phyloP scores from a whole-genome alignment of 1,284 basidiomycete species.

The Naganishia albida region DNA sequence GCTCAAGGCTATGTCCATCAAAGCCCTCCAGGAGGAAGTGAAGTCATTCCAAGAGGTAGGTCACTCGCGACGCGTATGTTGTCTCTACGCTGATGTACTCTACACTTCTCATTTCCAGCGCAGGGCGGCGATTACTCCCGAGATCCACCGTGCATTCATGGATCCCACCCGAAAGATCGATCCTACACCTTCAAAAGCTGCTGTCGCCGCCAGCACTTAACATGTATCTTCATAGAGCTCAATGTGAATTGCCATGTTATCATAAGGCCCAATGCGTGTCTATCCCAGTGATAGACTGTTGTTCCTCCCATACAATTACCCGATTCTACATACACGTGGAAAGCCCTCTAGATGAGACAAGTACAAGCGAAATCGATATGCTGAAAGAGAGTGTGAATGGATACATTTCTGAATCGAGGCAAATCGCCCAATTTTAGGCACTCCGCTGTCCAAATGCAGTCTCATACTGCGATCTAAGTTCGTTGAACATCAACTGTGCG shows the following conservation, averaged over 20 bases:
- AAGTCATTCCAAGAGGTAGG: constrained; percentile 84
- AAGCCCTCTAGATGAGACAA: background rate
- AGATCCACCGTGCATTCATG: constrained; percentile 77
- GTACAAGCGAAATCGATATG: background rate
- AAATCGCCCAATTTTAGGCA: background rate
- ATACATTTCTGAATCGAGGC: background rate
- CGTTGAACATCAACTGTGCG: constrained; percentile 25
- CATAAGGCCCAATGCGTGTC: background rate
- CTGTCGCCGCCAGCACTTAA: constrained; percentile 2
- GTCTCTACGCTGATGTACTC: constrained; percentile 13
- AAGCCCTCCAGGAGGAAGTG: constrained; percentile 79
- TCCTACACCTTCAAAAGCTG: constrained; percentile 42
- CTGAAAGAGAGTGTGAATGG: background rate
- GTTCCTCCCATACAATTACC: constrained; percentile 16
- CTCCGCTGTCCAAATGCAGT: constrained; percentile 19
- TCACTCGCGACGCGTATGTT: constrained; percentile 29
- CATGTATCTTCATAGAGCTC: constrained; percentile 5
- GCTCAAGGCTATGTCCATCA: constrained; percentile 88
- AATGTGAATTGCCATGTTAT: background rate
- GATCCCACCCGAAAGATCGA: constrained; percentile 77
- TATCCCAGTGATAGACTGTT: background rate
- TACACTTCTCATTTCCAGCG: constrained; percentile 58
- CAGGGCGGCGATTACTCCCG: constrained; percentile 78
- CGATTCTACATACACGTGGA: no score
- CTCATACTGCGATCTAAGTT: constrained; percentile 25